phyloP scores from a whole-genome alignment of 2,329 filamentous ascomycete species.

The Ophiostoma ips region DNA sequence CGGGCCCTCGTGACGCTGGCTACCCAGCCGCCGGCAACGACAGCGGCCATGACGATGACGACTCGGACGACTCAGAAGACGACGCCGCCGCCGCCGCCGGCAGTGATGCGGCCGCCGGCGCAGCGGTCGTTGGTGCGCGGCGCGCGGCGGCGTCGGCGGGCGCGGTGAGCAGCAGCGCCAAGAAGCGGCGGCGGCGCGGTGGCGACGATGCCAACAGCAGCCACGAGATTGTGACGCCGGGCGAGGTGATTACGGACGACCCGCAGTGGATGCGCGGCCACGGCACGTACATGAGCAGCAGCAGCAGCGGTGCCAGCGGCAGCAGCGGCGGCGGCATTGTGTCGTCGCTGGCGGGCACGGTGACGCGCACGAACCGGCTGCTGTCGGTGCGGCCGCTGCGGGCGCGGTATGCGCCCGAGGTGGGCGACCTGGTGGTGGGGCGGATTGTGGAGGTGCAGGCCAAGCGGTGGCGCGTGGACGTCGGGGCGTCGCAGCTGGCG shows the following conservation, averaged over 20 bases:
- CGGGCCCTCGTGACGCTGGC: neutral
- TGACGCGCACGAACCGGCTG: constrained; percentile 92
- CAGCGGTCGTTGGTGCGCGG: constrained; percentile 27
- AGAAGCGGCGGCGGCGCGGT: neutral
- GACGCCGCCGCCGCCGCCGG: constrained; percentile 3
- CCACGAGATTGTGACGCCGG: constrained; percentile 65
- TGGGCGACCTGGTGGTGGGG: constrained; percentile 88
- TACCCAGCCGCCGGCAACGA: neutral
- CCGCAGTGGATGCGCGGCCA: constrained; percentile 98
- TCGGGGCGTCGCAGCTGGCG: constrained; percentile 75
- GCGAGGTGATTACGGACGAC: constrained; percentile 76
- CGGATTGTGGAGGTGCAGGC: constrained; percentile 92
- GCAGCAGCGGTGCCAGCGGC: constrained; percentile 33
- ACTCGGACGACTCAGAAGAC: constrained; percentile 25
- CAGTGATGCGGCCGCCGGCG: constrained; percentile 23
- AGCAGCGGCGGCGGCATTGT: constrained; percentile 47
- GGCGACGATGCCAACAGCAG: constrained; percentile 17
- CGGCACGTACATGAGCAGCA: constrained; percentile 69
- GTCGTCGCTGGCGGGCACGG: constrained; percentile 78
- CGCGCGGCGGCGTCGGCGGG: constrained; percentile 9
- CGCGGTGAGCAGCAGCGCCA: neutral
- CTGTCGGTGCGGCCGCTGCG: constrained; percentile 82
- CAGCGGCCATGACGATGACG: constrained; percentile 10
- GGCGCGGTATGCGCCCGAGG: constrained; percentile 87
- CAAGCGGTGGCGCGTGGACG: constrained; percentile 87